Evolutionary conservation across 2,329 filamentous ascomycete genomes (phyloP).

Genomic region (Penicillium sp.): DNA sequence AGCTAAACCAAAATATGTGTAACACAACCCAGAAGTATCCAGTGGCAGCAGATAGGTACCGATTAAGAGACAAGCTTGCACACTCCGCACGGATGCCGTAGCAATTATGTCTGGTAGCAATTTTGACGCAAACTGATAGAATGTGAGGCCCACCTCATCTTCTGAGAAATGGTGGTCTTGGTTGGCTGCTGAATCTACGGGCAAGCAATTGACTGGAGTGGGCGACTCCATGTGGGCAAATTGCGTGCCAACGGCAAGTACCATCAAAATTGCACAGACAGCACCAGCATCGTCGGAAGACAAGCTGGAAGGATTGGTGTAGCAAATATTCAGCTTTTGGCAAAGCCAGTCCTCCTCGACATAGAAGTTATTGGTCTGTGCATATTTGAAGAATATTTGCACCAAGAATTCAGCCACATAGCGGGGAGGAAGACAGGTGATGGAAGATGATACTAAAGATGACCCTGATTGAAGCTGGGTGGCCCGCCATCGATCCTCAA

Average conservation of each 20-base stretch:
- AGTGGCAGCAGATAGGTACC: slow-evolving; percentile 57
- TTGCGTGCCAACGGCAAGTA: slow-evolving; percentile 46
- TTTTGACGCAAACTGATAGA: slow-evolving; percentile 58
- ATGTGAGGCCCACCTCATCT: slow-evolving; percentile 56
- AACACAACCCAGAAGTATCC: slow-evolving; percentile 58
- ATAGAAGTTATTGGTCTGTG: slow-evolving; percentile 46
- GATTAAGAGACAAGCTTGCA: slow-evolving; percentile 59
- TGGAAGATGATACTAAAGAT: slow-evolving; percentile 37
- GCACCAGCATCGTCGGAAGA: slow-evolving; percentile 40
- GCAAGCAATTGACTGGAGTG: slow-evolving; percentile 35
- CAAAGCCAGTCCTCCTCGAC: slow-evolving; percentile 44
- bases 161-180: slow-evolving; percentile 47
- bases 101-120: slow-evolving; percentile 59
- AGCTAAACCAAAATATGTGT: slow-evolving; percentile 58
- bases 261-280: slow-evolving; percentile 45
- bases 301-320: slow-evolving; percentile 36
- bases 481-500: slow-evolving; percentile 45
- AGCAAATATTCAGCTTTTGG: slow-evolving; percentile 40
- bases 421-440: slow-evolving; percentile 44
- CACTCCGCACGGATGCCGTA: slow-evolving; percentile 57
- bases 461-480: slow-evolving; percentile 43
- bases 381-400: slow-evolving; percentile 47
- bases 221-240: slow-evolving; percentile 45
- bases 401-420: slow-evolving; percentile 46
- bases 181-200: slow-evolving; percentile 20